Evolutionary conservation across 2,329 filamentous ascomycete species (phyloP), one percentile per base, ranked within the genome.

Genomic region (Didymella lethalis): DNA sequence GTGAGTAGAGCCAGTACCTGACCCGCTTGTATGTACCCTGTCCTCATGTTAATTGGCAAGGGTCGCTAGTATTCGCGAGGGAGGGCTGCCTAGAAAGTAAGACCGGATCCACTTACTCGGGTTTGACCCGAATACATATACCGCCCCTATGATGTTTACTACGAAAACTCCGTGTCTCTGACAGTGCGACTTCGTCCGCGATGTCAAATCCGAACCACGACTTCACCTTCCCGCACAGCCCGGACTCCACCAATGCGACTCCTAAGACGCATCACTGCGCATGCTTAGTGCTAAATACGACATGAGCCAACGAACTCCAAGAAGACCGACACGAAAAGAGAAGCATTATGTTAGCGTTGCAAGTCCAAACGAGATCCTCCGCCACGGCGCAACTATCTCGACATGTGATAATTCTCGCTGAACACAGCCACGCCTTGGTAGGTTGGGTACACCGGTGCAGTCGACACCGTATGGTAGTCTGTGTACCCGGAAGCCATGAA

Each of bases 381-480:
- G 23, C 4, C 28, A 7, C 25, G 12, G 18, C 29, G n/a, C 10
- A 25, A 14, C 26, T 23, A 63, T 43, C 50, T 34, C 2, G 49
- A 31, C 49, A 53, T 53, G 23, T 53, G 54, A 28, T 59, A 59
- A n/a, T 32, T 45, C 3, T 50, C 49, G 12, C 53, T 44, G 16
- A 61, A 55, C 7, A 43, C 26, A 7, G 59, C 14, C 7, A 38
- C 29, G 32, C 46, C 53, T 26, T 32, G 48, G 14, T 49, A 47
- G n/a, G 53, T 25, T 28, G 41, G 31, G 32, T 48, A 54, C 11
- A 44, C n/a, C 10, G 40, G 43, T n/a, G 34, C 48, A 2, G 48
- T 29, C 16, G 57, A 43, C 23, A 44, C 25, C 2, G 49, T 20
- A 12, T 57, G 31, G 50, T 59, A 64, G 10, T 52, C 40, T 32